Conservation (phyloP, 2,329 filamentous ascomycete genomes). For the Aaosphaeria pasadenensis region DNA sequence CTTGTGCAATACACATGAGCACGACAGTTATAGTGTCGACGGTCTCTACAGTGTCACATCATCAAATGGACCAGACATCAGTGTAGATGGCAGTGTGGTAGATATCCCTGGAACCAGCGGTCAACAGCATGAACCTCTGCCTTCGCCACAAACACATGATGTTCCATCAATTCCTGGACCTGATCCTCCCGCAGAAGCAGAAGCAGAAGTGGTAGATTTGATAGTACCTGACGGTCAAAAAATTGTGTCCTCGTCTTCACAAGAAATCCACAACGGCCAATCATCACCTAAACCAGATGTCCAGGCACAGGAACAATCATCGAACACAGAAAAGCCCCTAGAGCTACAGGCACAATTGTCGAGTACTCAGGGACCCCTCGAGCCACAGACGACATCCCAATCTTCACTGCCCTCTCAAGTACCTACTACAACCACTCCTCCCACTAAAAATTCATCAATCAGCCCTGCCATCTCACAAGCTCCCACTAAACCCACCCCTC, state of each 20-base stretch:
- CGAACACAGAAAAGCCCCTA: neutral
- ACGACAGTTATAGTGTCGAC: too few species aligned
- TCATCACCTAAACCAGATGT: neutral
- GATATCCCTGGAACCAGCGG: too few species aligned
- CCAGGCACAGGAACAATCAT: neutral
- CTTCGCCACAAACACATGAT: too few species aligned
- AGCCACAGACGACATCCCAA: neutral
- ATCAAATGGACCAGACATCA: too few species aligned
- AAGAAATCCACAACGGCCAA: neutral
- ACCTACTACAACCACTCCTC: neutral
- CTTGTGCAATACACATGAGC: too few species aligned
- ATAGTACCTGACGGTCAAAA: neutral
- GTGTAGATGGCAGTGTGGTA: too few species aligned
- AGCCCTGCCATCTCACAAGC: neutral
- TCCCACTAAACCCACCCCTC: neutral
- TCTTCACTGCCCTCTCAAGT: neutral
- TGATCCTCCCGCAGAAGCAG: too few species aligned
- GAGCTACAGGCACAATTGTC: neutral
- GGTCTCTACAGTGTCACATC: too few species aligned
- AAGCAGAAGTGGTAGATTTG: neutral
- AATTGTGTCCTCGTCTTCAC: neutral
- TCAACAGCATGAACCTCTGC: too few species aligned
- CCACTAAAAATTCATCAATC: neutral
- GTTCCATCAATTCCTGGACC: too few species aligned
- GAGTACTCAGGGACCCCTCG: neutral